These are phyloP conservation scores for Neodidymelliopsis sp. DNA, from an alignment of 2,329 filamentous ascomycete species.

Conservation along the genomic window DNA sequence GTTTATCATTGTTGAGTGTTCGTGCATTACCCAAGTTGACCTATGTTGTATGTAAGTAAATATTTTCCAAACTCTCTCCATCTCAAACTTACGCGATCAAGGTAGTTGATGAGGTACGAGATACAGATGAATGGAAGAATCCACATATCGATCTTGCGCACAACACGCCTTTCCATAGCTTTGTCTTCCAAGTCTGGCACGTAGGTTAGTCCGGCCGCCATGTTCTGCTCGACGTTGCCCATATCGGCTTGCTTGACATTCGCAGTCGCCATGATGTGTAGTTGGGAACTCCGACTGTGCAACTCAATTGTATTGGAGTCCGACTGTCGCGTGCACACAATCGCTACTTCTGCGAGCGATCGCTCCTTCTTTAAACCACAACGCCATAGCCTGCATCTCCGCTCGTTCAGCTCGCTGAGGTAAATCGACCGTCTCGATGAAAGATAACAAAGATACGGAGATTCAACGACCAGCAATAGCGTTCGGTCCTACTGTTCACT, in stretches of 20 bases:
- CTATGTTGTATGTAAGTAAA: constrained; percentile 7
- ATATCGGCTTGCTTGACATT: constrained; percentile 14
- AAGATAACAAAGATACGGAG: constrained; percentile 22
- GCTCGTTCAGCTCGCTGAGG: background rate
- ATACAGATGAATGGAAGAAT: constrained; percentile 32
- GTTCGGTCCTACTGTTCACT: constrained; percentile 3
- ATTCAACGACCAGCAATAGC: background rate
- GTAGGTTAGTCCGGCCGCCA: constrained; percentile 18
- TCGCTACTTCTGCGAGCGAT: background rate
- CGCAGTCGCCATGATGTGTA: constrained; percentile 7
- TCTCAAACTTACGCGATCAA: constrained; percentile 21
- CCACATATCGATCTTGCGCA: constrained; percentile 30
- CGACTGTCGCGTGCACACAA: background rate
- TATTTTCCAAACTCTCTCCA: background rate
- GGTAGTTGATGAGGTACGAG: constrained; percentile 30
- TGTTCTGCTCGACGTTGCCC: constrained; percentile 19
- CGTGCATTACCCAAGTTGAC: constrained; percentile 33
- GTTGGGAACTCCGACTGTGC: background rate
- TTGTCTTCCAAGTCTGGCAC: constrained; percentile 29
- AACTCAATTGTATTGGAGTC: background rate
- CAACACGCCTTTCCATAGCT: constrained; percentile 28
- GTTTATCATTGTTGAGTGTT: constrained; percentile 30
- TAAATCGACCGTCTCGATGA: background rate
- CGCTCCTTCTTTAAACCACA: constrained; percentile 5
- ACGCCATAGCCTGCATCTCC: background rate